phyloP scores from a whole-genome alignment of 78 protist genomes.

The Chrysochromulina parva region DNA sequence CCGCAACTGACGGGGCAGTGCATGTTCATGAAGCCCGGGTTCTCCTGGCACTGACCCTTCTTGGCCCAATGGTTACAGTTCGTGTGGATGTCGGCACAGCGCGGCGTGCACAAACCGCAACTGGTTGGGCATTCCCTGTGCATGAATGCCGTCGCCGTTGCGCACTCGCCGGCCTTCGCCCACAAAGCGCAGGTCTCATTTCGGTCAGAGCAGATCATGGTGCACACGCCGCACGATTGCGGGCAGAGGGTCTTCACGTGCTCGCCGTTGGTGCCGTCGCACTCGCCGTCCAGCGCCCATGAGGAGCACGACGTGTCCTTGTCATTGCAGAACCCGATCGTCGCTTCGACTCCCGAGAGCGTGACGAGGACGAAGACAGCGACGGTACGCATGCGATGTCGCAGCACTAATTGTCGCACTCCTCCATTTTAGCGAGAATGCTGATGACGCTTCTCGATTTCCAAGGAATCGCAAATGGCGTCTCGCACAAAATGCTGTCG shows the following conservation, averaged over 20 bases:
- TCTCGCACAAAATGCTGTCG: no score
- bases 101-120: background rate
- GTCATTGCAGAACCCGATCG: background rate
- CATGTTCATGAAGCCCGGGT: background rate
- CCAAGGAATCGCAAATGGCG: no score
- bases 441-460: no score
- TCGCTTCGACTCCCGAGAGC: no score
- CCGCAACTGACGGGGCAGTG: background rate
- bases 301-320: background rate
- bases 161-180: background rate
- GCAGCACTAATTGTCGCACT: no score
- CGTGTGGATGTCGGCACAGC: background rate
- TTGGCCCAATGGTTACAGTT: background rate
- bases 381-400: no score
- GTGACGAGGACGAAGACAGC: no score
- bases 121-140: background rate
- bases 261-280: background rate
- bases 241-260: background rate
- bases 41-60: background rate
- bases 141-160: background rate
- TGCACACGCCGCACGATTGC: background rate
- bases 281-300: background rate
- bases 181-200: background rate
- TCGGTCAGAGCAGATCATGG: background rate
- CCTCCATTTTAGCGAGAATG: no score